These are phyloP conservation scores for Fulvia fulva DNA, from an alignment of 2,329 filamentous ascomycete species.

Conservation along the genomic window DNA sequence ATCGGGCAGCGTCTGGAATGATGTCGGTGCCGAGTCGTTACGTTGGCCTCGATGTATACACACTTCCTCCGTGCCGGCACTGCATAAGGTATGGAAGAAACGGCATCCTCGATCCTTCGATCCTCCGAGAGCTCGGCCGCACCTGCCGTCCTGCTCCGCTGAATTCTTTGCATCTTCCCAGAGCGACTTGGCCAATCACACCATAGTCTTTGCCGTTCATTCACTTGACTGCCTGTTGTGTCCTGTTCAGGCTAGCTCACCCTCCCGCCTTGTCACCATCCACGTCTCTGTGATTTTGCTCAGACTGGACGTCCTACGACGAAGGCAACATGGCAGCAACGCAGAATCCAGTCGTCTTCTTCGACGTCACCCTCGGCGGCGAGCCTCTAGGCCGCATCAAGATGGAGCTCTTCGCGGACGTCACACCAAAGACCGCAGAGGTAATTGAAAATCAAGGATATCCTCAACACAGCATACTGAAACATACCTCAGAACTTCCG, in stretches of 20 bases:
- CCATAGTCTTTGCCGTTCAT: neutral
- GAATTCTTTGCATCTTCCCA: neutral
- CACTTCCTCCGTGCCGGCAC: no score
- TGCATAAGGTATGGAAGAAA: no score
- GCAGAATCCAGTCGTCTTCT: conserved; percentile 59
- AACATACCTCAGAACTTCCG: conserved; percentile 67
- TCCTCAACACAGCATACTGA: neutral
- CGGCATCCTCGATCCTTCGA: no score
- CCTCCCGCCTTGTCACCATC: neutral
- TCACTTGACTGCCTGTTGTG: neutral
- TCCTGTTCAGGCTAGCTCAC: neutral
- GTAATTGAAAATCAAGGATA: neutral
- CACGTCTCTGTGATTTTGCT: no score
- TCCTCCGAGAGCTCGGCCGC: neutral
- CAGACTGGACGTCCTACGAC: neutral
- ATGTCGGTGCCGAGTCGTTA: neutral
- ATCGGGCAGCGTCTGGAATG: neutral
- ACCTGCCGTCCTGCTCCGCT: no score
- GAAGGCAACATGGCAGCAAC: neutral
- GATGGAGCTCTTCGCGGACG: conserved; percentile 83
- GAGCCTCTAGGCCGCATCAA: conserved; percentile 82
- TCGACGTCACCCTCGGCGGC: conserved; percentile 76
- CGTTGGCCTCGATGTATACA: no score
- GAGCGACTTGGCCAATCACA: neutral
- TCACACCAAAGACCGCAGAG: conserved; percentile 76